phyloP scores from a whole-genome alignment of 805 yeast genomes.

The Candida andamanensis region DNA sequence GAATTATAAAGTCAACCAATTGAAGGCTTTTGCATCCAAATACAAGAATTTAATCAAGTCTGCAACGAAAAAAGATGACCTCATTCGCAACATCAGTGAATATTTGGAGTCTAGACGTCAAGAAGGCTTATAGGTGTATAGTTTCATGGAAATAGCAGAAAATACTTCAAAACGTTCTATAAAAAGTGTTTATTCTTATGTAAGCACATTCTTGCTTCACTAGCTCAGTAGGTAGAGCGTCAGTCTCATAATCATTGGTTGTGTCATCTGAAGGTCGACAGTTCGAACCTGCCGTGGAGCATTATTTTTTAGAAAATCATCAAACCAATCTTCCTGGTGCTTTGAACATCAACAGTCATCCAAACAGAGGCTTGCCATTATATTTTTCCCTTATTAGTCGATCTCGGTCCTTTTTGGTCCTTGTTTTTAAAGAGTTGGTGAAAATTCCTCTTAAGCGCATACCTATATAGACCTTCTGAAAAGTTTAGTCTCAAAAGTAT shows the following conservation, averaged over 20 bases:
- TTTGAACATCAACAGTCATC: too few relatives aligned
- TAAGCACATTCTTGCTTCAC: slow-evolving; percentile 18
- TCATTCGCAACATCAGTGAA: slow-evolving; percentile 36
- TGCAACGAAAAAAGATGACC: slow-evolving; percentile 38
- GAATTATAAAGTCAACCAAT: slow-evolving; percentile 38
- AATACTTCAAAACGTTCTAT: neutral
- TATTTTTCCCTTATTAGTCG: too few relatives aligned
- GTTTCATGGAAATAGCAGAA: neutral
- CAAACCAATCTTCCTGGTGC: too few relatives aligned
- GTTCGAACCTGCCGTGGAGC: slow-evolving; percentile 47
- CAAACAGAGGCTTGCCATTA: too few relatives aligned
- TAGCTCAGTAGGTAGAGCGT: slow-evolving; percentile 27
- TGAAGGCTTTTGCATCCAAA: slow-evolving; percentile 33
- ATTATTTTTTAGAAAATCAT: slow-evolving; percentile 8
- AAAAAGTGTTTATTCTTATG: too few relatives aligned
- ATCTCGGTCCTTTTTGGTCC: neutral
- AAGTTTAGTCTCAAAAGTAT: neutral
- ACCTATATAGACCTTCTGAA: neutral
- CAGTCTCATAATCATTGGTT: slow-evolving; percentile 19
- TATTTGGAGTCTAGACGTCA: slow-evolving; percentile 20
- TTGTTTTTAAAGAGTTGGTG: neutral
- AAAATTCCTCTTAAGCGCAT: slow-evolving; percentile 5
- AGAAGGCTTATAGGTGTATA: neutral
- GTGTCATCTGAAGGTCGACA: slow-evolving; percentile 43
- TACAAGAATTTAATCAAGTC: slow-evolving; percentile 28